A percentile compares a stretch with the other conserved stretches of the same genome.
phyloP scores from a whole-genome alignment of 441 rosid species.

The Euphorbia schlechtendalii region DNA sequence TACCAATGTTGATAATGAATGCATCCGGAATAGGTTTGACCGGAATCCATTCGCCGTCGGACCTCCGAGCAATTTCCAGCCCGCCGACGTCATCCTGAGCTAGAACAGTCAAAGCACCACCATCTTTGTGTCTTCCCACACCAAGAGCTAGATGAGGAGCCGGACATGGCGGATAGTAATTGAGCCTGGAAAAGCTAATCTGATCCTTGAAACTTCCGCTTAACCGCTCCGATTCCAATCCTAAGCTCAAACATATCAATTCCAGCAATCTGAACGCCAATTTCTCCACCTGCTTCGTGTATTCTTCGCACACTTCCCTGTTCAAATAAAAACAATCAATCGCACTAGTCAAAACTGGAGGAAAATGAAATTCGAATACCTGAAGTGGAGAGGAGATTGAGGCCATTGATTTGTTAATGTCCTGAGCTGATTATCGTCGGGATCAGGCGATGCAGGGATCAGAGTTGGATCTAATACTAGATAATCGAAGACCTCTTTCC shows the following conservation, averaged over 20 bases:
- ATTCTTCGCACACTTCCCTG: slow-evolving; percentile 56
- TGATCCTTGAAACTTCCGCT: slow-evolving; percentile 54
- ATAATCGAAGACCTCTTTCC: slow-evolving; percentile 63
- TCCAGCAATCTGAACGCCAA: slow-evolving; percentile 48
- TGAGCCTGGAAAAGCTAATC: slow-evolving; percentile 48
- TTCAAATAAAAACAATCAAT: not conserved
- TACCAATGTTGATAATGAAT: slow-evolving; percentile 65
- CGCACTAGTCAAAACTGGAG: too few species aligned
- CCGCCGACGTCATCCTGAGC: slow-evolving; percentile 83
- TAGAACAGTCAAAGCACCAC: slow-evolving; percentile 54
- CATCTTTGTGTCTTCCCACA: slow-evolving; percentile 72
- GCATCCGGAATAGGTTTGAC: slow-evolving; percentile 54
- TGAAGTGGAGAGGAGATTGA: slow-evolving; percentile 32
- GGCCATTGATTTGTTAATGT: slow-evolving; percentile 72
- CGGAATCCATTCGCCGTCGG: slow-evolving; percentile 67
- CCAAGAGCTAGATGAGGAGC: slow-evolving; percentile 75
- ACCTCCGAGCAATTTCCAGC: slow-evolving; percentile 52
- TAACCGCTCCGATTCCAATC: slow-evolving; percentile 41
- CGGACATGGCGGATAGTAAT: slow-evolving; percentile 81
- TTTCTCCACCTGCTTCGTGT: slow-evolving; percentile 47
- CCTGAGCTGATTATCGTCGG: slow-evolving; percentile 43
- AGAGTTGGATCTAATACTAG: slow-evolving; percentile 55
- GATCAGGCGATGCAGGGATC: slow-evolving; percentile 45
- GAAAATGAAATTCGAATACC: not conserved
- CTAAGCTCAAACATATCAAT: slow-evolving; percentile 55